Evolutionary conservation across 2,329 filamentous ascomycete genomes (phyloP), one percentile per base, ranked within the genome.

Genomic region (Berkeleyomyces rouxiae): DNA sequence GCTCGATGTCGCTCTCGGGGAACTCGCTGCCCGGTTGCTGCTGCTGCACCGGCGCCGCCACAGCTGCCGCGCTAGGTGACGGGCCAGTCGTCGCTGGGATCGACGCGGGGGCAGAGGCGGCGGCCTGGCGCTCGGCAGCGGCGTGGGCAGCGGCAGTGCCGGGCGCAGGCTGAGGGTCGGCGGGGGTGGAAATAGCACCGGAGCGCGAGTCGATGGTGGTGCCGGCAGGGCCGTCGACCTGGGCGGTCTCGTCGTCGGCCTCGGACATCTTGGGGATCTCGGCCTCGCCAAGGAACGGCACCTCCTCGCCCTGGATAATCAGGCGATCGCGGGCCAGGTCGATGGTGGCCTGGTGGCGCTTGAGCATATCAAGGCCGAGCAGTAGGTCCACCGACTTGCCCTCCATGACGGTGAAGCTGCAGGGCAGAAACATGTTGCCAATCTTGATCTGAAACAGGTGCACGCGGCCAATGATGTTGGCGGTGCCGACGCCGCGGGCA

Each of bases 371-470:
- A 49, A 99, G 77, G 3, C 93, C 93, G 10, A 99, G 82, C 1
- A 99, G 81, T 16, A 99, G 79, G 71, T 97, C 93, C 33, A 99
- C 93, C 61, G 90, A 85, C 74, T 97, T 99, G 67, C 93, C 93
- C 75, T 99, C 93, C 93, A 99, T 99, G 70, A 99, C 93, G 2
- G 93, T 99, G 73, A 99, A 99, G 65, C 90, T 93, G 75, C 91
- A 97, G 2, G 92, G 86, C 68, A 99, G 78, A 71, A 90, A 90
- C 66, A 92, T 82, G 49, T 81, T 83, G 61, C 92, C 93, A 68
- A 99, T 93, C 73, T 89, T 92, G 73, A 99, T 95, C 73, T 92
- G 90, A 7, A 93, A 93, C 31, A 89, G 90, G 73, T 99, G 93
- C 3, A 99, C 93, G 61, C 93, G 88, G 40, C 93, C 93, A 23